Evolutionary conservation across 441 rosid species (phyloP), one percentile per base, ranked within the genome.

Genomic region (Populus tomentosa): DNA sequence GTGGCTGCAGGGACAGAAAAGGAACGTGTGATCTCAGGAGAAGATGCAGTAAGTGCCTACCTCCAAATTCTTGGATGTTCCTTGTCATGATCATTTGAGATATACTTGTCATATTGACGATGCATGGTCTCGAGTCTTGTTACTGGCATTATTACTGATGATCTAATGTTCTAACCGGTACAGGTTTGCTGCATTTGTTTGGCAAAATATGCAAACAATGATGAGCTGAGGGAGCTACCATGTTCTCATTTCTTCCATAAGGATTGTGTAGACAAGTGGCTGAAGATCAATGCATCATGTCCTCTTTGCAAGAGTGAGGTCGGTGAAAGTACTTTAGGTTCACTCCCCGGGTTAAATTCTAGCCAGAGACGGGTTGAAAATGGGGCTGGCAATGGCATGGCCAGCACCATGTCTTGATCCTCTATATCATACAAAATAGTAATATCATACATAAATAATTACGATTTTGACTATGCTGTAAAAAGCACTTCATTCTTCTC

Each of bases 171-270:
- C 33, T 53, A 7, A 63, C 67, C 1, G 30, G 40, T 73, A 36
- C 84, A 95, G 99, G 91, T 87, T 21, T 96, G 99, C 84, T 96
- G 99, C 85, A 94, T 94, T 80, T 96, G 99, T 84, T 87, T 96
- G 84, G 91, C 90, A 6, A 92, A 90, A 71, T 96, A 94, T 71
- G 89, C 88, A 4, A 86, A 96, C 68, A 84, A 91, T 11, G 98
- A 94, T 6, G 98, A 94, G 82, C 83, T 96, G 82, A 87, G 94
- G 81, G 98, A 92, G 89, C 86, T 96, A 71, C 93, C 97, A 0
- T 96, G 99, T 70, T 75, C 80, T 56, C 98, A 94, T 86, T 85
- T 92, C 77, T 91, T 94, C 84, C 98, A 94, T 85, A 85, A 85
- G 84, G 94, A 92, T 18, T 96, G 98, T 59, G 97, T 96, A 65